phyloP scores from a whole-genome alignment of 2,329 filamentous ascomycete genomes.

The Colletotrichum scovillei region DNA sequence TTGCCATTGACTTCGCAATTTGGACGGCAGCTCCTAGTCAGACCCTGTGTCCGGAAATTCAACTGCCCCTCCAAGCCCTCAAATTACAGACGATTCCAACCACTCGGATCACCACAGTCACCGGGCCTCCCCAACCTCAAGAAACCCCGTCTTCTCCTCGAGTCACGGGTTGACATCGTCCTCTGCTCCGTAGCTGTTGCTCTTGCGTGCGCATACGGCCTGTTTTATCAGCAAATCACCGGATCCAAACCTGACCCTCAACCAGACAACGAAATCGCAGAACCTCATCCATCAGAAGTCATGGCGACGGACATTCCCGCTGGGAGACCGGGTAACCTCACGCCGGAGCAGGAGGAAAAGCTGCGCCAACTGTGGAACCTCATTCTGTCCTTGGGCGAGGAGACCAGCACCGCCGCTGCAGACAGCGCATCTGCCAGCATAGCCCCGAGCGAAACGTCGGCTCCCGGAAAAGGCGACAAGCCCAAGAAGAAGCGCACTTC shows the following conservation, averaged over 20 bases:
- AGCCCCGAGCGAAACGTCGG: conserved; percentile 41
- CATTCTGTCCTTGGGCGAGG: conserved; percentile 72
- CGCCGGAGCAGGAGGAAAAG: conserved; percentile 88
- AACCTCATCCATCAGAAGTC: conserved; percentile 24
- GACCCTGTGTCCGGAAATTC: neutral
- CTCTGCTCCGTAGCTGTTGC: conserved; percentile 25
- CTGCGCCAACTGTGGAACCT: conserved; percentile 87
- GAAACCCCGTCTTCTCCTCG: conserved; percentile 15
- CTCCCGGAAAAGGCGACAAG: conserved; percentile 58
- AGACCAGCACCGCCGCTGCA: conserved; percentile 38
- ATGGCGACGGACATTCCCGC: conserved; percentile 63
- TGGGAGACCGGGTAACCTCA: conserved; percentile 87
- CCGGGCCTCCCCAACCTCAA: conserved; percentile 1
- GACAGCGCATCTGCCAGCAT: conserved; percentile 41
- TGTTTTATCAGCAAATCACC: conserved; percentile 19
- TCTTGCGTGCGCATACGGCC: conserved; percentile 28
- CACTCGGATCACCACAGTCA: neutral
- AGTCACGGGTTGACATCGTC: conserved; percentile 30
- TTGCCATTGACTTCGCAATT: neutral
- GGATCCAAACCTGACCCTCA: neutral
- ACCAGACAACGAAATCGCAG: neutral
- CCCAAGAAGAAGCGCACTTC: conserved; percentile 80
- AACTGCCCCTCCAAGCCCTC: neutral
- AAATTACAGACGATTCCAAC: conserved; percentile 7
- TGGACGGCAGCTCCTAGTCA: neutral